Conservation (phyloP, 2,329 filamentous ascomycete species). For the Penicillium sp. region DNA sequence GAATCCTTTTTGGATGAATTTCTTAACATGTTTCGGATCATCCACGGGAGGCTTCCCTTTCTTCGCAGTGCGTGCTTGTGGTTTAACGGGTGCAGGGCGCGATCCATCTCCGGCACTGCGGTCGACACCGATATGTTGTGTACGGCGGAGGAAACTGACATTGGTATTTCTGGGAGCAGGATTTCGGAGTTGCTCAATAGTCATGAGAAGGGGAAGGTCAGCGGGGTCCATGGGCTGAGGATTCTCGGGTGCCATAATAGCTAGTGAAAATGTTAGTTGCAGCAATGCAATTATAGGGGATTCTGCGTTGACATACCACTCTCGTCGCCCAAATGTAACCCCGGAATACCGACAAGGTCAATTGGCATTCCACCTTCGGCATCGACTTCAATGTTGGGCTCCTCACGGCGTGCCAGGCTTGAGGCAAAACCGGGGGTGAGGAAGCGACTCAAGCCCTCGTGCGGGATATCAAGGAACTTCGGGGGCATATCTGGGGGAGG, state of each 20-base stretch:
- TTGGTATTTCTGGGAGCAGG: conserved; percentile 64
- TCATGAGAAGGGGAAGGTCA: conserved; percentile 74
- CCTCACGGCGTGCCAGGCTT: conserved; percentile 78
- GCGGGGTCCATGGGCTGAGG: conserved; percentile 67
- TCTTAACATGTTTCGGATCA: conserved; percentile 53
- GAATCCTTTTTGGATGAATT: conserved; percentile 55
- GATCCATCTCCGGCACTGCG: conserved; percentile 29
- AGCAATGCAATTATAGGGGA: neutral
- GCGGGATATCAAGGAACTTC: conserved; percentile 93
- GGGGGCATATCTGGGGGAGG: conserved; percentile 89
- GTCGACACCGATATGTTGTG: conserved; percentile 68
- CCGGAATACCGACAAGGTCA: conserved; percentile 87
- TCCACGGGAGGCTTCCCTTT: conserved; percentile 40
- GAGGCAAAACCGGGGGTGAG: conserved; percentile 85
- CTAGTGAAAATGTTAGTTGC: conserved; percentile 39
- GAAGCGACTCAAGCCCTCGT: conserved; percentile 82
- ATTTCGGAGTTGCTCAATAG: conserved; percentile 76
- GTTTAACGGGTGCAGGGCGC: conserved; percentile 20
- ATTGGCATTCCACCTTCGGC: conserved; percentile 96
- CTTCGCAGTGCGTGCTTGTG: conserved; percentile 22
- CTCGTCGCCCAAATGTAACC: conserved; percentile 90
- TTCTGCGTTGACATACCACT: conserved; percentile 53
- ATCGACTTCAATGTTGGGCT: conserved; percentile 92
- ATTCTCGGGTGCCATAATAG: conserved; percentile 69
- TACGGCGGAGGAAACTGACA: conserved; percentile 88